Percentiles rank a stretch among this genome's conserved stretches.
Evolutionary conservation across 768 basidiomycete genomes (phyloP).

Genomic region (Phlebiopsis gigantea): DNA sequence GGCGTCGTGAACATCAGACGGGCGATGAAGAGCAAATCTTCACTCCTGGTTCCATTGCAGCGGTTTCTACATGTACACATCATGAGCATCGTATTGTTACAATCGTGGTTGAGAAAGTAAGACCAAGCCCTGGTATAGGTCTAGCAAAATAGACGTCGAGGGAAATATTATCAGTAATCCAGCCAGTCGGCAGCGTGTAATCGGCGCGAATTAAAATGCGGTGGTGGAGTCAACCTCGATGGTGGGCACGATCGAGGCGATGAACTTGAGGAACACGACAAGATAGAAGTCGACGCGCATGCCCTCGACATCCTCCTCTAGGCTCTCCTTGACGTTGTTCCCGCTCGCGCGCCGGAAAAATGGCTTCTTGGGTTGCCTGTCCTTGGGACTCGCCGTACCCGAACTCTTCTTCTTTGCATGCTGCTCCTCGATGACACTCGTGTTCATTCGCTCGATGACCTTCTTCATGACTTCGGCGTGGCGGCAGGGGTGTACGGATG

Average conservation of each 20-base stretch:
- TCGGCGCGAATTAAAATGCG: conserved; percentile 24
- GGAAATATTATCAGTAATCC: background rate
- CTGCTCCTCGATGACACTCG: conserved; percentile 77
- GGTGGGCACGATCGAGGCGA: conserved; percentile 96
- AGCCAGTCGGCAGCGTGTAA: background rate
- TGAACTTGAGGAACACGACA: conserved; percentile 98
- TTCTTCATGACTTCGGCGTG: conserved; percentile 99
- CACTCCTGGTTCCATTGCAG: background rate
- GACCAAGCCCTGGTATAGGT: conserved; percentile 10
- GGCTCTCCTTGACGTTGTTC: conserved; percentile 36
- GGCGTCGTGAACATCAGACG: no score
- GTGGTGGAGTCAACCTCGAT: conserved; percentile 97
- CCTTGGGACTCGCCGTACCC: conserved; percentile 31
- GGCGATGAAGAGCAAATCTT: no score
- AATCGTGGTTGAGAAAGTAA: background rate
- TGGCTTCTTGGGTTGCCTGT: conserved; percentile 67
- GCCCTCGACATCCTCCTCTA: conserved; percentile 77
- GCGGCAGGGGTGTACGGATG: conserved; percentile 97
- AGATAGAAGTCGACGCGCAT: conserved; percentile 98
- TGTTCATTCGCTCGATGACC: conserved; percentile 98
- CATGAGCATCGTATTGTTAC: background rate
- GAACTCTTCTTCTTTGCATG: conserved; percentile 54
- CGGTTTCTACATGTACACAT: conserved; percentile 10
- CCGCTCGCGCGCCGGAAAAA: conserved; percentile 68
- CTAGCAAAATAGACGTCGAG: conserved; percentile 10